phyloP scores from a whole-genome alignment of 345 rosid species.

The Hibiscus tridactylites region DNA sequence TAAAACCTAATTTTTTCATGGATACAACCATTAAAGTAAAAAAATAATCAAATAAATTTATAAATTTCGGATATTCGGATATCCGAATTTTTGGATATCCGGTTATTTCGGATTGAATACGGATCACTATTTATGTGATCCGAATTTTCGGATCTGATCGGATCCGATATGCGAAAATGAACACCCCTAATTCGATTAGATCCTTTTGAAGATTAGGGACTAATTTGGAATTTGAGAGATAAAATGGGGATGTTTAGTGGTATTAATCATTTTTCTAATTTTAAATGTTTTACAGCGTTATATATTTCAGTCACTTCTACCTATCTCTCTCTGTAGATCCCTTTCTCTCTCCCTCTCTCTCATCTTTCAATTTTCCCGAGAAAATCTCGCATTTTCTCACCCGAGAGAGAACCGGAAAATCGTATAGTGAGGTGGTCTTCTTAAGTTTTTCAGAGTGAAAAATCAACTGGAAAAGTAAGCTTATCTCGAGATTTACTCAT shows the following conservation, averaged over 20 bases:
- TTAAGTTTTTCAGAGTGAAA: background rate
- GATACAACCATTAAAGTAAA: too few species aligned
- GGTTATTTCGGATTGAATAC: too few species aligned
- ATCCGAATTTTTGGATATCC: too few species aligned
- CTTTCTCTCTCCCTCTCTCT: background rate
- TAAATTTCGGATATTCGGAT: too few species aligned
- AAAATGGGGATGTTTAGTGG: background rate
- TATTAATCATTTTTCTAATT: background rate
- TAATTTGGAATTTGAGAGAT: background rate
- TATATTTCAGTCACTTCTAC: slow-evolving; percentile 1
- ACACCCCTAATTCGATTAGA: too few species aligned
- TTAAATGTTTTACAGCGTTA: background rate
- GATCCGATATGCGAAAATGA: too few species aligned
- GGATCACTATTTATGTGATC: too few species aligned
- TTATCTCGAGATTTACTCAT: background rate
- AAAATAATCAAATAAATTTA: too few species aligned
- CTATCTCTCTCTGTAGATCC: slow-evolving; percentile 1
- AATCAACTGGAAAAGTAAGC: background rate
- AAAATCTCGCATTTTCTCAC: slow-evolving; percentile 9
- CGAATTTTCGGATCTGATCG: too few species aligned
- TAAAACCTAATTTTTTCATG: too few species aligned
- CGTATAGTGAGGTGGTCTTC: slow-evolving; percentile 9
- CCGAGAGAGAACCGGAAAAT: background rate
- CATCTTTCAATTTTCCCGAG: slow-evolving; percentile 15
- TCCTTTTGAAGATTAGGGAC: background rate